A percentile compares a stretch with the other conserved stretches of the same genome.
Evolutionary conservation across 2,329 filamentous ascomycete genomes (phyloP).

Genomic region (Verticillium klebahnii): DNA sequence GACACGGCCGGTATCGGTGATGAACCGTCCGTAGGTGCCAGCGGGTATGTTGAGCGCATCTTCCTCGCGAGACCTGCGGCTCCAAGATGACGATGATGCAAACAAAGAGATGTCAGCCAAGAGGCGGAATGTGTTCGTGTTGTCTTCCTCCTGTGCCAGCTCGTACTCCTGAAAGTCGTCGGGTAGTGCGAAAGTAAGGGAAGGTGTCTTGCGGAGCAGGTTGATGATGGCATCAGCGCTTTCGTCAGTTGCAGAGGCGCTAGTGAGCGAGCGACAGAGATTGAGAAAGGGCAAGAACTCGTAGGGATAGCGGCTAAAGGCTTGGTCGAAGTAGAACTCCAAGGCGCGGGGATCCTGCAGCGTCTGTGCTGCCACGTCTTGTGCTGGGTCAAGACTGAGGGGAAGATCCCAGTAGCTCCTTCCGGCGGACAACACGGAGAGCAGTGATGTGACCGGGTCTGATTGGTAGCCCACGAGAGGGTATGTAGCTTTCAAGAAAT

Average conservation of each 20-base stretch:
- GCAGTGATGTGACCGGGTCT: constrained; percentile 62
- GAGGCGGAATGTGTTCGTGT: constrained; percentile 73
- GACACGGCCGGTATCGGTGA: constrained; percentile 72
- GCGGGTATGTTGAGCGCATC: constrained; percentile 58
- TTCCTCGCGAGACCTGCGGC: constrained; percentile 36
- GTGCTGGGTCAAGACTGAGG: constrained; percentile 11
- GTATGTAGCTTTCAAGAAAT: constrained; percentile 64
- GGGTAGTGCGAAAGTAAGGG: constrained; percentile 75
- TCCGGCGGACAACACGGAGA: constrained; percentile 58
- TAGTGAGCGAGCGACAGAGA: constrained; percentile 60
- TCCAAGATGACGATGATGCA: constrained; percentile 38
- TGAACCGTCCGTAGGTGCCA: constrained; percentile 65
- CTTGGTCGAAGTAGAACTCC: constrained; percentile 58
- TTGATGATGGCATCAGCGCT: constrained; percentile 50
- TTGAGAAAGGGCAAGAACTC: constrained; percentile 76
- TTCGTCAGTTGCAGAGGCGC: constrained; percentile 26
- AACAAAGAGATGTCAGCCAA: constrained; percentile 62
- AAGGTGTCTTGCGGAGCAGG: constrained; percentile 65
- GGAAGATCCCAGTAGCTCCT: constrained; percentile 48
- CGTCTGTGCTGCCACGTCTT: constrained; percentile 7
- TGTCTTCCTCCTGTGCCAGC: constrained; percentile 79
- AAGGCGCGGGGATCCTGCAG: constrained; percentile 35
- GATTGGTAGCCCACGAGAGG: constrained; percentile 67
- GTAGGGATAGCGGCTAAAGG: constrained; percentile 76
- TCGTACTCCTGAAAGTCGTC: constrained; percentile 68